phyloP scores from a whole-genome alignment of 306 rosid species.

The Cicer yamashitae region DNA sequence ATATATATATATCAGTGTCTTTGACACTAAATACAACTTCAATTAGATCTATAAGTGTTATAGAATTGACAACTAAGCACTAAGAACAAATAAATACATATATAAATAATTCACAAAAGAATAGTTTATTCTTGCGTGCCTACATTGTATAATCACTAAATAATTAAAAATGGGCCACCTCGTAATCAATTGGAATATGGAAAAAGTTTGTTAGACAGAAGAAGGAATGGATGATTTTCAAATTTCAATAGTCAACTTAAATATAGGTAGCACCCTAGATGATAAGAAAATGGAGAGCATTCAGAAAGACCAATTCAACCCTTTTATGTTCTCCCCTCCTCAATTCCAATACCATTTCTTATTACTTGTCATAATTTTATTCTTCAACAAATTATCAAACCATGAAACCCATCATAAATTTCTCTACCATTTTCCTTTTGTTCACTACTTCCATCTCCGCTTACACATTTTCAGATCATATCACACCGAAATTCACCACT shows the following conservation, averaged over 20 bases:
- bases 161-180: slow-evolving; percentile 46
- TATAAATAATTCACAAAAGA: slow-evolving; percentile 29
- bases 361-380: slow-evolving; percentile 14
- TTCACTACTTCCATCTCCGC: slow-evolving; percentile 52
- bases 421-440: slow-evolving; percentile 48
- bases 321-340: slow-evolving; percentile 29
- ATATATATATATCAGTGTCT: too few species aligned
- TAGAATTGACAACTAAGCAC: slow-evolving; percentile 41
- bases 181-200: slow-evolving; percentile 50
- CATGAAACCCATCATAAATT: slow-evolving; percentile 59
- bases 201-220: slow-evolving; percentile 50
- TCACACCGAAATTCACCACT: slow-evolving; percentile 66
- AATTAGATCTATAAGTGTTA: too few species aligned
- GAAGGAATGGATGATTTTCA: slow-evolving; percentile 46
- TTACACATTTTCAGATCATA: slow-evolving; percentile 49
- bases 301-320: slow-evolving; percentile 47
- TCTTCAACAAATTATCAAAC: slow-evolving; percentile 52
- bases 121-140: slow-evolving; percentile 42
- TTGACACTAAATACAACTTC: too few species aligned
- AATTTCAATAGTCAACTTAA: slow-evolving; percentile 60
- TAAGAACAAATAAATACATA: slow-evolving; percentile 30
- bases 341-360: slow-evolving; percentile 41
- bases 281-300: slow-evolving; percentile 49
- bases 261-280: slow-evolving; percentile 28
- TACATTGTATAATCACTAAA: slow-evolving; percentile 45